Base-by-base conservation (phyloP, 2,329 filamentous ascomycete species). In the Orbilia javanica region DNA sequence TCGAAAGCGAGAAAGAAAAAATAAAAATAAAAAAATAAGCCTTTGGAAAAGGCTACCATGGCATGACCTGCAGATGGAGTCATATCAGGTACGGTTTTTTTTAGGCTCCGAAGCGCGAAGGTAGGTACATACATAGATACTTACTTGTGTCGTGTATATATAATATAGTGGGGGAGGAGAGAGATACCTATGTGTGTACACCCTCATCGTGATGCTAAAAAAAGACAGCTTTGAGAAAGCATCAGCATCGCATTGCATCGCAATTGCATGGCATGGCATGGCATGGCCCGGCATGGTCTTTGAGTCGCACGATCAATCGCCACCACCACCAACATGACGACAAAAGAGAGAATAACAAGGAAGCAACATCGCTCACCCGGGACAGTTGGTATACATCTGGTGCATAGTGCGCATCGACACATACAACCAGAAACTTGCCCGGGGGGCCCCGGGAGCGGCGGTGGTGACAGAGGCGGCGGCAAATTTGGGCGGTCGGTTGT, bases 21-120 rank as follows among this genome's bases (percentile, higher is more conserved):
- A 34, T 20, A 22, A 11, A 11, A 11, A 48, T 15, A 29, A 18
- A 22, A 57, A 57, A 60, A 60, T 20, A 60, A 55, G 65, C 36
- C 22, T 46, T 36, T 44, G 48, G 5, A 34, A 69, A 53, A 75
- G 46, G 72, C 48, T 76, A 76, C 72, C 57, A 64, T 76, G 72
- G 66, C 66, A 65, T 65, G 48, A 70, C 60, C 27, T 69, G 63
- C 65, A 76, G 62, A 65, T 65, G 50, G 50, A 31, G 31, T 42
- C 36, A 42, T 62, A 53, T 70, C 66, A 63, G 66, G 42, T 7
- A 18, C 36, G 46, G 15, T 2, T 39, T 60, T 60, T 60, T n/a
- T n/a, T n/a, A n/a, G 42, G 55, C 55, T 60, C 55, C 55, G 55
- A 60, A 60, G 55, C 11, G 60, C 60, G 60, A 64, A 39, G 39